Conservation (phyloP, 495 filamentous ascomycete genomes). For the Talaromyces trachyspermus region DNA sequence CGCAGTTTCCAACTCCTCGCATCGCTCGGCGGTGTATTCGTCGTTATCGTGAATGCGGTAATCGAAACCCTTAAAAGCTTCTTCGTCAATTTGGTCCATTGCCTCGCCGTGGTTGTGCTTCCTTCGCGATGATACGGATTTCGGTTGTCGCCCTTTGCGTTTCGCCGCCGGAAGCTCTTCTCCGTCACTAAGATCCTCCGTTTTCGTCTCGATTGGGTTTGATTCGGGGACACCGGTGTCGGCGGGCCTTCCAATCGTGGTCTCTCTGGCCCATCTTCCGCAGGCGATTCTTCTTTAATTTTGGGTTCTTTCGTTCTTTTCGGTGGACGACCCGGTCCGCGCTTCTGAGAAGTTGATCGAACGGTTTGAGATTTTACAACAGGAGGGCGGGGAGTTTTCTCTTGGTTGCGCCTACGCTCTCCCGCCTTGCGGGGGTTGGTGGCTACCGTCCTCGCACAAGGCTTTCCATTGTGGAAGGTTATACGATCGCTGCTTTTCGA, state of each 20-base stretch:
- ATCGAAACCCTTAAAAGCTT: conserved; percentile 78
- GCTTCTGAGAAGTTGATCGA: conserved; percentile 35
- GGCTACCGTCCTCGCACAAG: conserved; percentile 83
- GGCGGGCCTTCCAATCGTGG: conserved; percentile 39
- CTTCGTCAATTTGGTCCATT: conserved; percentile 67
- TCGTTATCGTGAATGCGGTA: conserved; percentile 74
- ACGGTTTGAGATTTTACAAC: conserved; percentile 24
- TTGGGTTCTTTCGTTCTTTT: conserved; percentile 36
- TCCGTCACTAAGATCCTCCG: conserved; percentile 43
- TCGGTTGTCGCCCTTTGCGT: conserved; percentile 47
- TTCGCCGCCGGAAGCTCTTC: conserved; percentile 40
- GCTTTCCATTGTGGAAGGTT: conserved; percentile 94
- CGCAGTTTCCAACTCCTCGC: conserved; percentile 83
- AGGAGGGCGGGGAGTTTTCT: conserved; percentile 42
- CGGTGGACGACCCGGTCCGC: conserved; percentile 34
- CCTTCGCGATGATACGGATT: conserved; percentile 59
- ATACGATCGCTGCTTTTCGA: conserved; percentile 90
- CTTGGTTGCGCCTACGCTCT: conserved; percentile 72
- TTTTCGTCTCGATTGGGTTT: conserved; percentile 40
- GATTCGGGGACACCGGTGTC: conserved; percentile 48
- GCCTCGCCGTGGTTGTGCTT: conserved; percentile 74
- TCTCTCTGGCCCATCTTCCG: conserved; percentile 31
- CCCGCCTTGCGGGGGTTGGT: conserved; percentile 94
- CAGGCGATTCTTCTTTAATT: conserved; percentile 37
- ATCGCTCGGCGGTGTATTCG: conserved; percentile 83